Evolutionary conservation across 2,329 filamentous ascomycete species (phyloP), one percentile per base, ranked within the genome.

Genomic region (Macrophomina phaseolina): DNA sequence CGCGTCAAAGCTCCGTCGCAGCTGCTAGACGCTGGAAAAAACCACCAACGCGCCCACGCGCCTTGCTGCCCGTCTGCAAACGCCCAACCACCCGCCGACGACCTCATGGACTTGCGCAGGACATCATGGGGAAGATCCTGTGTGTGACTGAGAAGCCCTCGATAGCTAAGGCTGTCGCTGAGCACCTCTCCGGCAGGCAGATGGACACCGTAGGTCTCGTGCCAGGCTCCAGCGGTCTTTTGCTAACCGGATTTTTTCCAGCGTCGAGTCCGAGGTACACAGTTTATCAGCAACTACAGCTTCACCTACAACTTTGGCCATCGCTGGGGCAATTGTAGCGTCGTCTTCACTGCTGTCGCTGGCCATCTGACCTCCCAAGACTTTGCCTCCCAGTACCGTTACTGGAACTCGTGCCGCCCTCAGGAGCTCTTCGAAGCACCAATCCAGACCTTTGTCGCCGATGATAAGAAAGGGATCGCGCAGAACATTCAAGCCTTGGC

Each of bases 301-400:
- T 99, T 99, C 75, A 86, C 90, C 53, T 99, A 95, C 80, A 89
- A 92, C 76, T 99, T 99, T 77, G 90, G 90, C 5, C 85, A 83
- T 55, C 83, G 86, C 70, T 97, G 93, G 91, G 93, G 94, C 23
- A 84, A 84, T 68, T 97, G 92, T 77, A 84, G 88, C 12, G 94
- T 97, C 55, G 93, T 90, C 51, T 98, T 99, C 91, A 99, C 95
- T 66, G 93, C 91, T 69, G 95, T 99, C 30, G 84, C 91, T 11
- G 95, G 95, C 12, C 95, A 99, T 79, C 85, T 99, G 70, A 93
- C 92, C 38, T 84, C 83, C n/a, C 81, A 90, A 52, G 92, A 96
- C 63, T 97, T 99, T 73, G 86, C 87, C 18, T 77, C 83, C 8
- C 86, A 89, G 66, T 94, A 90, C 80, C 90, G 89, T 73, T 88